These are phyloP conservation scores for Globisporangium carolinianum DNA, from an alignment of 352 stramenopile species.

Conservation along the genomic window DNA sequence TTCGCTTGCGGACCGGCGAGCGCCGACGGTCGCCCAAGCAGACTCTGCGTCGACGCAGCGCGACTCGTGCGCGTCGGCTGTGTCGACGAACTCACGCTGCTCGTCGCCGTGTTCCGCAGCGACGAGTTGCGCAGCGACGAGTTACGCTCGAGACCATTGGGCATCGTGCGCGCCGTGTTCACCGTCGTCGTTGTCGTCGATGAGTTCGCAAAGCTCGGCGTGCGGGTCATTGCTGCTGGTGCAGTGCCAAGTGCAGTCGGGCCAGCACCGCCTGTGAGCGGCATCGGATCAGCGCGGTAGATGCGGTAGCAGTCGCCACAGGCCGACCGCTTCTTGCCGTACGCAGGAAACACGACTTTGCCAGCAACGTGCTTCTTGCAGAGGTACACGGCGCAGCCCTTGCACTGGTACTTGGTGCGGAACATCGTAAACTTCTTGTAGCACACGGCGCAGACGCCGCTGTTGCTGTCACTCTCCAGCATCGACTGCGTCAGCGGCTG, in stretches of 20 bases:
- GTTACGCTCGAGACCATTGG: constrained; percentile 6
- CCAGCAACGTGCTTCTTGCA: constrained; percentile 79
- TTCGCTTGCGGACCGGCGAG: constrained; percentile 37
- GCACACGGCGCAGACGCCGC: constrained; percentile 64
- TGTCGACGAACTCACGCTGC: constrained; percentile 8
- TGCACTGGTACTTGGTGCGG: constrained; percentile 84
- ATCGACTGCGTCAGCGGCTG: constrained; percentile 17
- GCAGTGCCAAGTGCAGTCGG: constrained; percentile 5
- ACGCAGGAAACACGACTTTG: constrained; percentile 51
- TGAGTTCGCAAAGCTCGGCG: constrained; percentile 15
- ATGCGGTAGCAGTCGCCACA: constrained; percentile 75
- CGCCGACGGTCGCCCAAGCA: constrained; percentile 34
- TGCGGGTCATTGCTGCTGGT: constrained; percentile 9
- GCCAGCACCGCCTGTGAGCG: constrained; percentile 12
- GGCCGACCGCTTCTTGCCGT: constrained; percentile 63
- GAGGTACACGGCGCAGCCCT: constrained; percentile 66
- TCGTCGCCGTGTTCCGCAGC: constrained; percentile 7
- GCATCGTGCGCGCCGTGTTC: constrained; percentile 4
- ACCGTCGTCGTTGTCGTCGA: constrained; percentile 8
- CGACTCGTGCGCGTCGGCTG: constrained; percentile 20
- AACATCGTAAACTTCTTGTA: constrained; percentile 86
- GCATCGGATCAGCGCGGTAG: constrained; percentile 47
- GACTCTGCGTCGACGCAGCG: constrained; percentile 44
- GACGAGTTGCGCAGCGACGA: constrained; percentile 4
- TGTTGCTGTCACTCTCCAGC: constrained; percentile 45